Base-by-base conservation (phyloP, 176 grass and related monocot species). In the Ensete ventricosum region DNA sequence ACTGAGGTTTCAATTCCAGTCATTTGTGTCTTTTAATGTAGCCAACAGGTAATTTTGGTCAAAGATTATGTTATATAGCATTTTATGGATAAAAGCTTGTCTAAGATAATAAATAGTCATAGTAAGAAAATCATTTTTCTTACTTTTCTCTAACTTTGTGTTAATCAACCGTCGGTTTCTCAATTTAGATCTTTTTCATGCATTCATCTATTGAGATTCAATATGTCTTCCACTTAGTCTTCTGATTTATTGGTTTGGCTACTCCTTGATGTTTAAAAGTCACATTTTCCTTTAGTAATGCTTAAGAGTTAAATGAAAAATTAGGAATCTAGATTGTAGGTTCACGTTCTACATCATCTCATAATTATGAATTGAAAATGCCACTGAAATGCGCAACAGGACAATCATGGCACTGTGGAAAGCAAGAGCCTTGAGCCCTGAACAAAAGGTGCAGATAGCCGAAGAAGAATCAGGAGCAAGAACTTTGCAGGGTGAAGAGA, bases 361-460 rank as follows among this genome's bases (percentile, higher is more conserved):
- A 43, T 43, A 17, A 1, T 21, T n/a, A 60, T 60, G 22, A 49
- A 17, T 81, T 74, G 87, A 68, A 68, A 17, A 16, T 34, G 10
- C 25, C 14, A 16, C 27, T 68, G 27, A 3, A 53, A 73, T 87
- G n/a, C 65, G 58, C 79, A 80, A 53, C 76, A 97, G 94, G 83
- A 97, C 94, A 78, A 93, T 97, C 69, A 85, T 91, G 88, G 90
- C 88, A 43, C 80, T 98, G 25, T 98, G 95, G 95, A 98, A 83
- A 73, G 82, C 90, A 7, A 87, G 86, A 67, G 84, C 90, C 26
- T 81, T 98, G 77, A 98, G 72, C 54, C 88, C 95, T 62, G 95
- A 98, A 82, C 88, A 98, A 78, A 98, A 93, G 70, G 64, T 93
- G 80, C 83, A 85, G 69, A 74, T 98, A 64, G 86, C 89, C 52